Conservation (phyloP, 1,284 basidiomycete species). For the Boletellus deceptivus region DNA sequence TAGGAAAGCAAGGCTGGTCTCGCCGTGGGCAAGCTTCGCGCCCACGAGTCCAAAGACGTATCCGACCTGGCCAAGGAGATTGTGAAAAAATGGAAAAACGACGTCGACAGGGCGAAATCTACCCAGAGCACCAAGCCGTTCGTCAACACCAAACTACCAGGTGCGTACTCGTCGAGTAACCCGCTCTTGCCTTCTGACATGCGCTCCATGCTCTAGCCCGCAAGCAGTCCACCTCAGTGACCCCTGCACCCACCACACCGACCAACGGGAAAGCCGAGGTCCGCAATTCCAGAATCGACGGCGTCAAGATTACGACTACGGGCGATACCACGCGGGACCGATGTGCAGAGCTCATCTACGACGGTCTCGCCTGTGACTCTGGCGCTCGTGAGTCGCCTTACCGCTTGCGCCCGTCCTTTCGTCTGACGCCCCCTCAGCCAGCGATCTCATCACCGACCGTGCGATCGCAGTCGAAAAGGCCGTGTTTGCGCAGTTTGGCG, state of each 20-base stretch:
- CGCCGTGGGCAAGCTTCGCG: conserved; percentile 88
- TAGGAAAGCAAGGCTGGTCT: conserved; percentile 91
- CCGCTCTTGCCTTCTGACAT: not conserved
- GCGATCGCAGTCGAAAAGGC: conserved; percentile 62
- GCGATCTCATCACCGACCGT: conserved; percentile 57
- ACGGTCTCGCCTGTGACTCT: conserved; percentile 84
- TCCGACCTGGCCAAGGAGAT: conserved; percentile 88
- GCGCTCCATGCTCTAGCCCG: conserved; percentile 11
- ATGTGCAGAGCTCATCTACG: conserved; percentile 89
- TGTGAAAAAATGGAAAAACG: conserved; percentile 89
- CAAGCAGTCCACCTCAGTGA: conserved; percentile 29
- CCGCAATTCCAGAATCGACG: conserved; percentile 70
- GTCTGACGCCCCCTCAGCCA: conserved; percentile 41
- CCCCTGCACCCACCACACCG: conserved; percentile 38
- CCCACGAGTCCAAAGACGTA: conserved; percentile 70
- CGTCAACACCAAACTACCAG: conserved; percentile 25
- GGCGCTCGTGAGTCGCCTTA: conserved; percentile 67
- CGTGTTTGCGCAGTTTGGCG: conserved; percentile 49
- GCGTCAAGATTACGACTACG: conserved; percentile 53
- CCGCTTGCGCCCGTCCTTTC: not conserved
- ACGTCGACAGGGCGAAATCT: conserved; percentile 77
- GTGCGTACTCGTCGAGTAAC: conserved; percentile 24
- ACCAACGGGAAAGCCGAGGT: conserved; percentile 42
- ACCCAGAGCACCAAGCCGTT: conserved; percentile 34
- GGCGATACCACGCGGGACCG: conserved; percentile 82